Percentiles rank a stretch among this genome's conserved stretches.
phyloP scores from a whole-genome alignment of 208 protist genomes.

The Leishmania gerbilli region DNA sequence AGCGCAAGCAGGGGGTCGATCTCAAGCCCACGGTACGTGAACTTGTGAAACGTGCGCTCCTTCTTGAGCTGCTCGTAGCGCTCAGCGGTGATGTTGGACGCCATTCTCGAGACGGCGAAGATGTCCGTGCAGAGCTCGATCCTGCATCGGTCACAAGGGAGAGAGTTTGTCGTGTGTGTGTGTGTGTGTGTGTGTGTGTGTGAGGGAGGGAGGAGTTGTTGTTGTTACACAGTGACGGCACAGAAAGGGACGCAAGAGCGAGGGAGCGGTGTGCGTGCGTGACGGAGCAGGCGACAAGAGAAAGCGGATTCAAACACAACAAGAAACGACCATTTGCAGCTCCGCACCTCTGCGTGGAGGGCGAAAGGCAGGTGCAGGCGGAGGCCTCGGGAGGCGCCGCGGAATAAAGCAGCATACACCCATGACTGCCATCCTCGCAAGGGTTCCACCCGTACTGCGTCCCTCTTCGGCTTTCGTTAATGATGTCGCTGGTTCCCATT shows the following conservation, averaged over 20 bases:
- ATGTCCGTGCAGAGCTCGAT: not conserved
- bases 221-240: not conserved
- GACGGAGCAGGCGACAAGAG: not conserved
- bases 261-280: not conserved
- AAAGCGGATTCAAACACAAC: not conserved
- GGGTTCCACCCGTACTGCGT: no score
- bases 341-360: no score
- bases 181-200: not conserved
- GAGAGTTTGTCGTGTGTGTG: not conserved
- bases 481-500: no score
- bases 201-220: not conserved
- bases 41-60: slow-evolving; percentile 99
- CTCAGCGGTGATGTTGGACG: slow-evolving; percentile 82
- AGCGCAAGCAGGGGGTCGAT: slow-evolving; percentile 96
- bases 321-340: not conserved
- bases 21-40: slow-evolving; percentile 96
- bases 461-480: no score
- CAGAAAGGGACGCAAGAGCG: no score
- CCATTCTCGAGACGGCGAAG: slow-evolving; percentile 31
- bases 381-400: no score
- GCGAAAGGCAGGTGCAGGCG: no score
- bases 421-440: no score
- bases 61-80: slow-evolving; percentile 95
- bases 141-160: not conserved
- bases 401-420: no score